Percentiles rank a stretch among this genome's conserved stretches.
phyloP scores from a whole-genome alignment of 495 filamentous ascomycete genomes.

The Penicillium robsamsonii region DNA sequence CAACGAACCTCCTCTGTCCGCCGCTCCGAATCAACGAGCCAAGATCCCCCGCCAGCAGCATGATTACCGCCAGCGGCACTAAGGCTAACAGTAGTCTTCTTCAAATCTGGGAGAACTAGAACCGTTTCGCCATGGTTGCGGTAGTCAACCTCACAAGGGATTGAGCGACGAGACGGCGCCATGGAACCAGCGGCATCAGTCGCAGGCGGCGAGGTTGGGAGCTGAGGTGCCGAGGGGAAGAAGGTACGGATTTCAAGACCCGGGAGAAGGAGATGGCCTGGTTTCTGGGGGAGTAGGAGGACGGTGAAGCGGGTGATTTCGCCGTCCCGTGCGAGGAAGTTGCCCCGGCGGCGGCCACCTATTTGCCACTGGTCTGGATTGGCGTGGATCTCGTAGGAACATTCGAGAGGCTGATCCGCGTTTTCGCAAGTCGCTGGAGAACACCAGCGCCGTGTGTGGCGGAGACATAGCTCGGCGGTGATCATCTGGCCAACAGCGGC shows the following conservation, averaged over 20 bases:
- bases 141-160: constrained; percentile 77
- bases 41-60: constrained; percentile 54
- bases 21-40: constrained; percentile 57
- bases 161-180: constrained; percentile 28
- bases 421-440: constrained; percentile 38
- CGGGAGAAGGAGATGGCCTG: constrained; percentile 75
- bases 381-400: constrained; percentile 79
- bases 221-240: constrained; percentile 31
- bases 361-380: constrained; percentile 78
- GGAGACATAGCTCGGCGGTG: constrained; percentile 65
- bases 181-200: constrained; percentile 16
- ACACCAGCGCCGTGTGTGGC: constrained; percentile 79
- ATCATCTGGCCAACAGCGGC: constrained; percentile 68
- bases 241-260: constrained; percentile 69
- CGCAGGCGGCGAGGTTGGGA: constrained; percentile 19
- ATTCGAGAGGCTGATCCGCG: constrained; percentile 59
- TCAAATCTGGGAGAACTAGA: constrained; percentile 70
- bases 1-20: constrained; percentile 24
- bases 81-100: constrained; percentile 72
- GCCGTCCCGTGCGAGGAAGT: constrained; percentile 62
- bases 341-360: constrained; percentile 73
- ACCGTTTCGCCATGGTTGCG: constrained; percentile 73
- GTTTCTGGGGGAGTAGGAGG: constrained; percentile 72
- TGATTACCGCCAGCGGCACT: constrained; percentile 55
- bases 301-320: constrained; percentile 55